Evolutionary conservation across 768 basidiomycete species (phyloP), one percentile per base, ranked within the genome.

Genomic region (Filobasidium floriforme): DNA sequence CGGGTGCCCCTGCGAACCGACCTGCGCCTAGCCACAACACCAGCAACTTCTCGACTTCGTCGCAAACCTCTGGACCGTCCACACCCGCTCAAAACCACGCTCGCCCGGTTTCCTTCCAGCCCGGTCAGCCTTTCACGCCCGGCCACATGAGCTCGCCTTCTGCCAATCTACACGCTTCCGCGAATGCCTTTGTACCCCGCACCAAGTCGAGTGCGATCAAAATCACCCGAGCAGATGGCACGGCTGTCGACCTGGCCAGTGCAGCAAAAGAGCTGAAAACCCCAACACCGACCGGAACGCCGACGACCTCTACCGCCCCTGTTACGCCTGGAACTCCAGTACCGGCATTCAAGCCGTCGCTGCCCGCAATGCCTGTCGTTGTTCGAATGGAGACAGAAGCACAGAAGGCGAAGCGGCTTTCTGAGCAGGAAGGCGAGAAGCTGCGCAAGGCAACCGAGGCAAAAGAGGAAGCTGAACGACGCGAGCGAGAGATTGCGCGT

Each of bases 201-300:
- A 63, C 72, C 43, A 77, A 79, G 64, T 80, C 71, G 66, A 79
- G 82, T 61, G 80, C 71, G 1, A 72, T 78, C 69, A 76, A 75
- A 63, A 66, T 78, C 52, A 65, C 75, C 19, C 73, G 77, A 46
- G 72, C 79, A 2, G 84, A 85, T 71, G 82, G 83, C 29, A 80
- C 80, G 59, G 81, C 74, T 26, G 66, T 81, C 65, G 82, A 82
- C 68, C 80, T 85, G 55, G 81, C 82, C 37, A 81, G 81, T 2
- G 80, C 79, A 65, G 69, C 71, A 40, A 72, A 76, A 63, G 79
- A 81, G 43, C 70, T 71, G 66, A 85, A 82, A 71, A 69, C 73
- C 1, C 74, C 81, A 57, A 73, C 79, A 41, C 55, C 71, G 1
- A 65, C 71, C 1, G 61, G 61, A 7, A 63, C 69, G 40, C 59